These are phyloP conservation scores for Populus hybrid DNA, from an alignment of 441 rosid genomes.

Conservation along the genomic window DNA sequence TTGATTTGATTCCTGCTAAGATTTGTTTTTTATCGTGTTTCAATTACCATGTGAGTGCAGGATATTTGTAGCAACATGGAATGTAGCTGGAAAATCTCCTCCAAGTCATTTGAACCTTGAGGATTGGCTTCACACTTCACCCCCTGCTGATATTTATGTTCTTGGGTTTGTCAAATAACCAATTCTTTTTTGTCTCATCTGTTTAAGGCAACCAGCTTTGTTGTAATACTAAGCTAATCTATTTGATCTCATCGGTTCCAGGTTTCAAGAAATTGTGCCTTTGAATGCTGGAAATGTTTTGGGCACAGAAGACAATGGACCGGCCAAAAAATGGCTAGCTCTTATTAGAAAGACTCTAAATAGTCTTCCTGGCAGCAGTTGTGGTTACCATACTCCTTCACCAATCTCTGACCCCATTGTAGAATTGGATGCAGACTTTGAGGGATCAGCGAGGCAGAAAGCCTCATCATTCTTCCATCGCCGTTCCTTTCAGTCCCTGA, in stretches of 20 bases:
- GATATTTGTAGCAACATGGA: slow-evolving; percentile 92
- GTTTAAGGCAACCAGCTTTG: not conserved
- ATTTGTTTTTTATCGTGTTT: slow-evolving; percentile 12
- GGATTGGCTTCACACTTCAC: slow-evolving; percentile 91
- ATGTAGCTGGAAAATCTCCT: slow-evolving; percentile 96
- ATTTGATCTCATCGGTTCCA: slow-evolving; percentile 21
- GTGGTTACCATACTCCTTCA: slow-evolving; percentile 64
- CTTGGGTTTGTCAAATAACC: slow-evolving; percentile 55
- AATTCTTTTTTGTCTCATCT: not conserved
- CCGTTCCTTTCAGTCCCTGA: slow-evolving; percentile 75
- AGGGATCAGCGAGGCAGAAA: slow-evolving; percentile 76
- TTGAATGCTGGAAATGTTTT: slow-evolving; percentile 93
- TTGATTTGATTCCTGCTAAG: slow-evolving; percentile 9
- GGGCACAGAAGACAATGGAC: slow-evolving; percentile 97
- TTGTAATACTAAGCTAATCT: not conserved
- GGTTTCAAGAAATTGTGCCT: slow-evolving; percentile 99
- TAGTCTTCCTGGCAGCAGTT: slow-evolving; percentile 75
- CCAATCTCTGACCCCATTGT: slow-evolving; percentile 86
- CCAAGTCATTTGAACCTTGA: slow-evolving; percentile 75
- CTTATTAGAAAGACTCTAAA: slow-evolving; percentile 79
- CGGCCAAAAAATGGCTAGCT: slow-evolving; percentile 93
- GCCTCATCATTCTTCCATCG: slow-evolving; percentile 81
- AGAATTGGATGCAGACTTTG: slow-evolving; percentile 86
- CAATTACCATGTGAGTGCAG: slow-evolving; percentile 37
- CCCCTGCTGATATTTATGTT: slow-evolving; percentile 95